phyloP scores from a whole-genome alignment of 139 green algal species.

The Yamagishiella unicocca region DNA sequence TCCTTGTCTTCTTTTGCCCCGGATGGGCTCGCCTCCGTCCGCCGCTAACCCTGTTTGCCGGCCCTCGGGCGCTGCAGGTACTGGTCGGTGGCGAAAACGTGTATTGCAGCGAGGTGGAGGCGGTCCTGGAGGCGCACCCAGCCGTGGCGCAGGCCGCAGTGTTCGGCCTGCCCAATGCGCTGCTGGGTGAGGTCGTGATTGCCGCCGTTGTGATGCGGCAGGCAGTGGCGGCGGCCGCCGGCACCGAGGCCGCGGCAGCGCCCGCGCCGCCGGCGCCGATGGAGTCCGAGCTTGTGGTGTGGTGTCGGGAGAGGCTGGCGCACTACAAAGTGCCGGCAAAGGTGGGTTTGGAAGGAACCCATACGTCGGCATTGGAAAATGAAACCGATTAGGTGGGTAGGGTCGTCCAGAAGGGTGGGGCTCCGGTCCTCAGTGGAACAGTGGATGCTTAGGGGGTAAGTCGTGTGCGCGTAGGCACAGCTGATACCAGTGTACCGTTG shows the following conservation, averaged over 20 bases:
- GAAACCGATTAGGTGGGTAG: no score
- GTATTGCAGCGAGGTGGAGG: slow-evolving; percentile 91
- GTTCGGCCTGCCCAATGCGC: slow-evolving; percentile 79
- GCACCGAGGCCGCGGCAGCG: not conserved
- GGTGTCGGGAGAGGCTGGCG: slow-evolving; percentile 78
- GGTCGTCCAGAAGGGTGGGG: no score
- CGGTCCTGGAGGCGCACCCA: slow-evolving; percentile 79
- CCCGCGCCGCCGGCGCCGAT: not conserved
- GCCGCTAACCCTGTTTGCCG: no score
- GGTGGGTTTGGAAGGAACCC: no score
- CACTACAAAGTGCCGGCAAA: slow-evolving; percentile 86
- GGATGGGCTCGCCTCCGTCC: no score
- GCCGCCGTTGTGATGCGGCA: slow-evolving; percentile 62
- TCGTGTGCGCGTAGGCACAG: no score
- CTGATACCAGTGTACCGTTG: no score
- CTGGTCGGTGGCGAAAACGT: slow-evolving; percentile 90
- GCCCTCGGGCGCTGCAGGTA: slow-evolving; percentile 53
- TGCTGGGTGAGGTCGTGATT: slow-evolving; percentile 86
- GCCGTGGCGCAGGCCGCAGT: slow-evolving; percentile 79
- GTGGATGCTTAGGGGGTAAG: no score
- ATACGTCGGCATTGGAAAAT: no score
- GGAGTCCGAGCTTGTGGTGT: slow-evolving; percentile 70
- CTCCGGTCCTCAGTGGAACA: no score
- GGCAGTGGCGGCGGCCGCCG: not conserved
- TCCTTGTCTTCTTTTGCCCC: no score